phyloP scores from a whole-genome alignment of 768 basidiomycete species.

The Tricholoma saponaceum region DNA sequence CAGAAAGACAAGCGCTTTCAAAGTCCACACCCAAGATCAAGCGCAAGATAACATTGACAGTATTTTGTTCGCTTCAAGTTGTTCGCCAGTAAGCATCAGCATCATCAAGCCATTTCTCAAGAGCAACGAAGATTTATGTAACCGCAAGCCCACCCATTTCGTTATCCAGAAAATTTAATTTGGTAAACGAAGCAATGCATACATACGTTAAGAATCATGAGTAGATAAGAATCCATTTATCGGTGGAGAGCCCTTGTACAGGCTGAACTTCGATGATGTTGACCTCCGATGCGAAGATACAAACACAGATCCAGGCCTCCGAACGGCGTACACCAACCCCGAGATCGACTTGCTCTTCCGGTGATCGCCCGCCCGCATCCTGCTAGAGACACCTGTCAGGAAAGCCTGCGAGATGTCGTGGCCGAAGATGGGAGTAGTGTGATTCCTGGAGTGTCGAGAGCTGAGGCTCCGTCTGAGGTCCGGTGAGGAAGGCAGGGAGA shows the following conservation, averaged over 20 bases:
- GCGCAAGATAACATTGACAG: background rate
- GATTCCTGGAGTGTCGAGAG: constrained; percentile 11
- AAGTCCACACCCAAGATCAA: background rate
- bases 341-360: constrained; percentile 22
- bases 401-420: constrained; percentile 1
- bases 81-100: background rate
- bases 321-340: constrained; percentile 11
- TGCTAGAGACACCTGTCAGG: background rate
- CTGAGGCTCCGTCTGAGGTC: constrained; percentile 7
- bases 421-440: constrained; percentile 17
- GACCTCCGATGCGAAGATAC: background rate
- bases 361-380: constrained; percentile 15
- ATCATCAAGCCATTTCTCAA: background rate
- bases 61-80: no score
- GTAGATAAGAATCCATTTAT: background rate
- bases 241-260: background rate
- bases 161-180: background rate
- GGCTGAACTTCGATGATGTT: background rate
- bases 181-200: background rate
- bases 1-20: no score
- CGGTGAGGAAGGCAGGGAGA: constrained; percentile 10
- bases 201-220: background rate
- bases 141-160: background rate
- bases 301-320: background rate
- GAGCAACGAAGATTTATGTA: no score